Base-by-base conservation (phyloP, 192 early-diverging fungal species). In the Bifiguratus adelaidae region DNA sequence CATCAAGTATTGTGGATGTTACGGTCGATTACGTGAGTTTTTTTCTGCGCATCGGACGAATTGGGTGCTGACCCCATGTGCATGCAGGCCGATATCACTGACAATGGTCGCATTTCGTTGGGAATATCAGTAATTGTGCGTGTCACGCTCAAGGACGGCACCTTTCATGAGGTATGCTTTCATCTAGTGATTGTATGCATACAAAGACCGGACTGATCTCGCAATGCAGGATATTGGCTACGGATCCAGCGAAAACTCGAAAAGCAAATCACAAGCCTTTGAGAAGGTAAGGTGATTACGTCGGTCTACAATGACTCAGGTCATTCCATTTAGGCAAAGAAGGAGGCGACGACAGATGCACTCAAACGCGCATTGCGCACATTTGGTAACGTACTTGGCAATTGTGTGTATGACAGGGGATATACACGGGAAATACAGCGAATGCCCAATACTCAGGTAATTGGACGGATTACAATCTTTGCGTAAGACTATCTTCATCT, bases 321-420 rank as follows among this genome's bases (percentile, higher is more conserved):
- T 15, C 25, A 20, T 3, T 8, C 21, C 8, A 1, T 20, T 13
- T 50, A 84, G 80, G 81, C 85, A 16, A 84, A 82, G 46, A 98
- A 98, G 48, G 89, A 92, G 65, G 85, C 95, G 1, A 68, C 72
- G 0, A 96, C 92, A 0, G 95, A 98, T 62, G 92, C 66, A 0
- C 48, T 88, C 9, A 98, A 95, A 62, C 72, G 92, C n/a, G 79
- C 91, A 4, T 59, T 96, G 53, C 76, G 83, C 2, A 61, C 67
- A 34, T 95, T 95, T 61, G 95, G 95, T 38, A 91, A 91, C 46
- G 60, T 73, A 13, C 38, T 95, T 42, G 86, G 92, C 9, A 85
- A 88, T 53, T 89, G 91, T 50, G 60, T 90, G 4, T 88, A 92
- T 62, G 84, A 91, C 55, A 94, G 90, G 63, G 67, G 82, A 30